phyloP scores from a whole-genome alignment of 768 basidiomycete species.

The Lanmaoa rubissima region DNA sequence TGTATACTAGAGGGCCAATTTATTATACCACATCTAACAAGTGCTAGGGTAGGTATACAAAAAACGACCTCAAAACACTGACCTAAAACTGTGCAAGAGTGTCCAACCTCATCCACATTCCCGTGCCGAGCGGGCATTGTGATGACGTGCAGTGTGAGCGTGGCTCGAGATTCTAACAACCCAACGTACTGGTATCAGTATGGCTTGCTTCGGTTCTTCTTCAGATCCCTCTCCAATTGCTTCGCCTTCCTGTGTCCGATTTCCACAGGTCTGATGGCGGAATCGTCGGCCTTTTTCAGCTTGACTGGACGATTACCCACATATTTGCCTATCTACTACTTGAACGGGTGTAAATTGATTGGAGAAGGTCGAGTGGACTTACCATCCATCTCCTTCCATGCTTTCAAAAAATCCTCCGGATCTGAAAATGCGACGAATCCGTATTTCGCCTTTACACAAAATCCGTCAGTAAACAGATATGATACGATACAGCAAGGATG shows the following conservation, averaged over 20 bases:
- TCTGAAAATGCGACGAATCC: slow-evolving; percentile 98
- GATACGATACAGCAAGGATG: neutral
- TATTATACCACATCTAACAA: slow-evolving; percentile 4
- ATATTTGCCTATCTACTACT: slow-evolving; percentile 73
- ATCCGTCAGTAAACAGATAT: slow-evolving; percentile 3
- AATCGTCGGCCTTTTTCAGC: slow-evolving; percentile 89
- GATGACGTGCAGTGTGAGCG: slow-evolving; percentile 22
- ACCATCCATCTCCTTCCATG: slow-evolving; percentile 99
- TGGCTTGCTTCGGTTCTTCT: slow-evolving; percentile 87
- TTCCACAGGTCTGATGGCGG: slow-evolving; percentile 84
- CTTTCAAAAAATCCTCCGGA: slow-evolving; percentile 96
- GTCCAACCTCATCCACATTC: slow-evolving; percentile 10
- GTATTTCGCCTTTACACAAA: slow-evolving; percentile 72
- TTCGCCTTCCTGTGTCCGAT: slow-evolving; percentile 93
- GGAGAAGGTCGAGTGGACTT: slow-evolving; percentile 25
- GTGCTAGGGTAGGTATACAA: slow-evolving; percentile 2
- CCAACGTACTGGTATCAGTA: slow-evolving; percentile 52
- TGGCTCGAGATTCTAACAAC: slow-evolving; percentile 19
- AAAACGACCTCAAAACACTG: neutral
- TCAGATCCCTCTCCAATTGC: slow-evolving; percentile 84
- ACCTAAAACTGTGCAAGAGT: neutral
- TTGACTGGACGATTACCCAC: slow-evolving; percentile 97
- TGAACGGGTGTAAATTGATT: slow-evolving; percentile 1
- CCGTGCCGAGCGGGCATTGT: slow-evolving; percentile 1
- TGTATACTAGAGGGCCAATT: neutral